phyloP scores from a whole-genome alignment of 305 asterid species.

The Coffea humblotiana region DNA sequence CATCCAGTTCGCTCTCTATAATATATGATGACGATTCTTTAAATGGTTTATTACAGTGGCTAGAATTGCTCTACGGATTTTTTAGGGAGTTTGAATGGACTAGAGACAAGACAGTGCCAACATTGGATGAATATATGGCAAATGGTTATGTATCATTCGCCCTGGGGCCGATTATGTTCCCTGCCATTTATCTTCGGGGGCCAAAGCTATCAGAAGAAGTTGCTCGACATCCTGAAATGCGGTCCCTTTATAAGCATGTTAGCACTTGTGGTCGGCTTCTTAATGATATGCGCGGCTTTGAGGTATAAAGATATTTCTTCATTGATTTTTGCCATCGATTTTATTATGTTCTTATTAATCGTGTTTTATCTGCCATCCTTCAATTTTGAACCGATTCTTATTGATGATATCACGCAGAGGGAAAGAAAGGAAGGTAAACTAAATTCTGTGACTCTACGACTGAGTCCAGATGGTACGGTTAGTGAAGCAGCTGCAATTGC shows the following conservation, averaged over 20 bases:
- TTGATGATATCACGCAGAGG: conserved; percentile 48
- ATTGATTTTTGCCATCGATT: too few species aligned
- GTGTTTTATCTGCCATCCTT: not conserved
- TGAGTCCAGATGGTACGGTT: conserved; percentile 38
- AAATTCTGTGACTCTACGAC: conserved; percentile 53
- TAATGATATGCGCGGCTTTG: conserved; percentile 63
- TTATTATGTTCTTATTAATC: too few species aligned
- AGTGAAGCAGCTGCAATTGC: conserved; percentile 47
- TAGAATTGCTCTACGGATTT: conserved; percentile 64
- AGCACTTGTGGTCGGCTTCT: conserved; percentile 80
- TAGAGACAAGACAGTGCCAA: conserved; percentile 36
- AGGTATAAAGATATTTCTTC: conserved; percentile 40
- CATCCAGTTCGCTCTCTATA: too few species aligned
- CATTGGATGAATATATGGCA: conserved; percentile 72
- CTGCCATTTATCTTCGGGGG: conserved; percentile 72
- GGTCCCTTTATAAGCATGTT: conserved; percentile 50
- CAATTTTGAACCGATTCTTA: not conserved
- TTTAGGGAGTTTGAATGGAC: conserved; percentile 82
- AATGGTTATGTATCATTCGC: conserved; percentile 73
- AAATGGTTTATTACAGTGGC: conserved; percentile 58
- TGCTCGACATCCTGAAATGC: conserved; percentile 54
- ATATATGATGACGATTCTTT: too few species aligned
- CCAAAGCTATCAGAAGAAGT: conserved; percentile 74
- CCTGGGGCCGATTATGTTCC: conserved; percentile 81
- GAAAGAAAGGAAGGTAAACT: conserved; percentile 68